A percentile compares a stretch with the other conserved stretches of the same genome.
Conservation (phyloP, 2,329 filamentous ascomycete species). For the Cladophialophora chaetospira region DNA sequence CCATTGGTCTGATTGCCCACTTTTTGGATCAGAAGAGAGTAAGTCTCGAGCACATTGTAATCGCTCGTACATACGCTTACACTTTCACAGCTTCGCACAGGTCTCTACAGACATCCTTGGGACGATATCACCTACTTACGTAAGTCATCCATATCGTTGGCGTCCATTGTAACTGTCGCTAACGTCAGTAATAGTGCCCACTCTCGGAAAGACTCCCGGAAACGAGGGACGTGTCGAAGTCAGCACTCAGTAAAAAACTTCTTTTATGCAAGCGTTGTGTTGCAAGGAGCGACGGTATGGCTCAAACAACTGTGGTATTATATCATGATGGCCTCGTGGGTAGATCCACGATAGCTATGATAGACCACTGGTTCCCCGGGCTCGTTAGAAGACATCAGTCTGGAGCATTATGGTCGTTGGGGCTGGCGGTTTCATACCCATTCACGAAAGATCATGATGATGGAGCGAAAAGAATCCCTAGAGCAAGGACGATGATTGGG, state of each 20-base stretch:
- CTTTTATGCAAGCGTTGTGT: background rate
- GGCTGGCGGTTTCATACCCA: conserved; percentile 7
- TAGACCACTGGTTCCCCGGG: background rate
- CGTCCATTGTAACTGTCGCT: background rate
- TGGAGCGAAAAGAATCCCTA: conserved; percentile 4
- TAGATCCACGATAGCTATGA: background rate
- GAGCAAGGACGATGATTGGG: background rate
- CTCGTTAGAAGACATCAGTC: background rate
- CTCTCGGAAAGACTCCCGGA: conserved; percentile 70
- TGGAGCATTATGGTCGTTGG: conserved; percentile 3
- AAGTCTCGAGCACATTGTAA: conserved; percentile 2
- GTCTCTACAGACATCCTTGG: conserved; percentile 98
- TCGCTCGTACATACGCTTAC: conserved; percentile 6
- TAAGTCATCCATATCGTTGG: too few relatives aligned
- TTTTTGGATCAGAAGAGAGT: conserved; percentile 98
- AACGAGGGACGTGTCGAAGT: conserved; percentile 89
- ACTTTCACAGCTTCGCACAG: conserved; percentile 69
- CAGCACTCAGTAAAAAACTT: conserved; percentile 34
- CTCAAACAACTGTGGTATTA: background rate
- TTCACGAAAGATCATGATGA: conserved; percentile 13
- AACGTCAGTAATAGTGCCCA: conserved; percentile 58
- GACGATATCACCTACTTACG: conserved; percentile 95
- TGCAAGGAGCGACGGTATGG: background rate
- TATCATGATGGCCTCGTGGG: background rate
- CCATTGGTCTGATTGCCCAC: conserved; percentile 98